phyloP scores from a whole-genome alignment of 1,284 basidiomycete species.

The Ganoderma meredithae region DNA sequence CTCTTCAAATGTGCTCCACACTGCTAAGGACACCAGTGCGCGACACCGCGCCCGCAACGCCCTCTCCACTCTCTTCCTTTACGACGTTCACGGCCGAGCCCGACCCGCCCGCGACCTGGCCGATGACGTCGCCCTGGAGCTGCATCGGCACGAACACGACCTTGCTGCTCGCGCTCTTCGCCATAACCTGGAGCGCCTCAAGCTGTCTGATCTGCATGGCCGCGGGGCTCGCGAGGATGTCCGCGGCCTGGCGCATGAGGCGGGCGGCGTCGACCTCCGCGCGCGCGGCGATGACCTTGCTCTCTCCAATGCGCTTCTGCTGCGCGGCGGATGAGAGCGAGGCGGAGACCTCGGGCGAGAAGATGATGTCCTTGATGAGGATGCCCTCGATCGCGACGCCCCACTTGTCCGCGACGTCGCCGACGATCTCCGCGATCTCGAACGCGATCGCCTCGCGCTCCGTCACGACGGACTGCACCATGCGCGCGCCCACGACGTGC shows the following conservation, averaged over 20 bases:
- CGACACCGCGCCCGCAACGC: conserved; percentile 49
- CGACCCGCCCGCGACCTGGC: conserved; percentile 51
- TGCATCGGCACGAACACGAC: conserved; percentile 97
- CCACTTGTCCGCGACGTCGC: conserved; percentile 90
- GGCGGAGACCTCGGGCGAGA: conserved; percentile 90
- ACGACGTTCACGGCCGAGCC: conserved; percentile 43
- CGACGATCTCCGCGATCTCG: conserved; percentile 95
- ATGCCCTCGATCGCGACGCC: conserved; percentile 96
- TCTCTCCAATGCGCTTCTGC: conserved; percentile 94
- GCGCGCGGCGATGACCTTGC: conserved; percentile 94
- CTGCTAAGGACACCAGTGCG: conserved; percentile 64
- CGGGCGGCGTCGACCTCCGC: conserved; percentile 96
- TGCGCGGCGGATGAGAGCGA: conserved; percentile 93
- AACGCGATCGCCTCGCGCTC: conserved; percentile 97
- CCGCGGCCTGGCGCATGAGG: conserved; percentile 93
- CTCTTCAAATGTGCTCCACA: conserved; percentile 44
- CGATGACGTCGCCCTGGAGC: conserved; percentile 75
- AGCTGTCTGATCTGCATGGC: conserved; percentile 98
- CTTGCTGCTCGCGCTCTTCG: conserved; percentile 82
- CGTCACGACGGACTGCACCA: conserved; percentile 84
- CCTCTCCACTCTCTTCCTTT: conserved; percentile 52
- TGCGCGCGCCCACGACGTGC: conserved; percentile 92
- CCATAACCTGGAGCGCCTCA: conserved; percentile 82
- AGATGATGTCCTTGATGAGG: conserved; percentile 94
- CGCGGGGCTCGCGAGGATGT: conserved; percentile 91